A percentile compares a stretch with the other conserved stretches of the same genome.
These are phyloP conservation scores for Grosmannia clavigera DNA, from an alignment of 2,329 filamentous ascomycete genomes.

Conservation along the genomic window DNA sequence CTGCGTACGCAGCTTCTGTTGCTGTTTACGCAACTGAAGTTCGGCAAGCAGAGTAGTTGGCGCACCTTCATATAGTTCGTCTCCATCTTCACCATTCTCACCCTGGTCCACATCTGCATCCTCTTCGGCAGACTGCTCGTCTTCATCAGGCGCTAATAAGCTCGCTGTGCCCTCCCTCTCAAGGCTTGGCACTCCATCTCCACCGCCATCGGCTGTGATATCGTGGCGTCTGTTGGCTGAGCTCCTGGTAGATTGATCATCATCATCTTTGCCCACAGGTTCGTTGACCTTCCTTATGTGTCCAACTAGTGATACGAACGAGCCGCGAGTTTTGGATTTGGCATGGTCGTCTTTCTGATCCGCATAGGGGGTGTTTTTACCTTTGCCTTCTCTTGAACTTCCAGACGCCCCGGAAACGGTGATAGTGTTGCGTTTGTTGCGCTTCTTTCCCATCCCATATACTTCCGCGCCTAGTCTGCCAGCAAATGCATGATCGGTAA, in stretches of 20 bases:
- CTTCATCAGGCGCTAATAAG: constrained; percentile 13
- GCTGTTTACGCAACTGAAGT: constrained; percentile 78
- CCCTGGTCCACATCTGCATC: constrained; percentile 18
- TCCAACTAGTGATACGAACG: background rate
- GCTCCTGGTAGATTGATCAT: background rate
- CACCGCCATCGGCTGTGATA: background rate
- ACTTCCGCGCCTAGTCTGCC: constrained; percentile 64
- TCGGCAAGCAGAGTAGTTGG: constrained; percentile 90
- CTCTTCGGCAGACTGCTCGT: constrained; percentile 12
- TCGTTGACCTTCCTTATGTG: background rate
- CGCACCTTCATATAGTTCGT: constrained; percentile 48
- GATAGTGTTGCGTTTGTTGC: constrained; percentile 20
- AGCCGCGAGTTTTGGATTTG: background rate
- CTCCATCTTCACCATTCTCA: constrained; percentile 33
- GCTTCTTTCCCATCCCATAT: constrained; percentile 51
- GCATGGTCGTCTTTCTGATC: background rate
- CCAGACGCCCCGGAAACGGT: background rate
- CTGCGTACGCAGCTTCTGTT: constrained; percentile 68
- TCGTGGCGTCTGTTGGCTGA: background rate
- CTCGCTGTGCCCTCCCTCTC: background rate
- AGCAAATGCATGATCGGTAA: constrained; percentile 77
- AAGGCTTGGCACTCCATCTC: background rate
- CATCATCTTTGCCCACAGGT: background rate
- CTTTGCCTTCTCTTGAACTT: background rate
- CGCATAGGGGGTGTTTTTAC: background rate